A percentile compares a stretch with the other conserved stretches of the same genome.
Evolutionary conservation across 1,139 yeast genomes (phyloP).

Genomic region (Suhomyces ambrosiae): DNA sequence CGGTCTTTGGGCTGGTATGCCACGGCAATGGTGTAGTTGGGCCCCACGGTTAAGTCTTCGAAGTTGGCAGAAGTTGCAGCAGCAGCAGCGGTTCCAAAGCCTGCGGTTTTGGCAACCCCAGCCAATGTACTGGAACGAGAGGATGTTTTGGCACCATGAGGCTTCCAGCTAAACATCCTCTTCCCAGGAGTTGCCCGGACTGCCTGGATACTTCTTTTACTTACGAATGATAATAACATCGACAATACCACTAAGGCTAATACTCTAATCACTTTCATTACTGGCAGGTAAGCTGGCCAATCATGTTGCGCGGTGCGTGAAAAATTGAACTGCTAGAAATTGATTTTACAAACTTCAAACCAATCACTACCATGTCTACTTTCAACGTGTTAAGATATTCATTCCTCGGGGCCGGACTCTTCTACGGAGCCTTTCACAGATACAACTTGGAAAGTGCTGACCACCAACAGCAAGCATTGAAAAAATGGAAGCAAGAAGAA

Average conservation of each 20-base stretch:
- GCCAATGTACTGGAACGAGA: constrained; percentile 3
- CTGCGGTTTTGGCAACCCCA: constrained; percentile 11
- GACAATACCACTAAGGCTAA: constrained; percentile 28
- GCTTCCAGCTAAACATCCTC: constrained; percentile 10
- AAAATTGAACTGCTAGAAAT: constrained; percentile 4
- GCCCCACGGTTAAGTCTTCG: constrained; percentile 27
- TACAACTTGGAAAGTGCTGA: constrained; percentile 64
- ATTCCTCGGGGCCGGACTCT: constrained; percentile 85
- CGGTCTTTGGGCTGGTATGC: constrained; percentile 76
- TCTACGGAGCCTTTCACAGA: constrained; percentile 89
- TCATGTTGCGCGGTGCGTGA: constrained; percentile 11
- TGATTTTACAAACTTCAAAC: not conserved
- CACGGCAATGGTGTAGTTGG: constrained; percentile 59
- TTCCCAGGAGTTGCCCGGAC: constrained; percentile 5
- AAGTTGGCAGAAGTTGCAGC: constrained; percentile 20
- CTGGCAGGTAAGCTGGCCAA: constrained; percentile 11
- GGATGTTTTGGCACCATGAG: not conserved
- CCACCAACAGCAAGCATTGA: constrained; percentile 56
- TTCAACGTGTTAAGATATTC: constrained; percentile 87
- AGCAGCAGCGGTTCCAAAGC: constrained; percentile 8
- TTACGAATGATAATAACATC: constrained; percentile 31
- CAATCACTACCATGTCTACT: constrained; percentile 33
- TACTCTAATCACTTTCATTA: constrained; percentile 8
- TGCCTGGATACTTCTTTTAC: constrained; percentile 24
- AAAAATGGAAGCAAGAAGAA: constrained; percentile 65